phyloP scores from a whole-genome alignment of 768 basidiomycete species.

The Hortiboletus campestris region DNA sequence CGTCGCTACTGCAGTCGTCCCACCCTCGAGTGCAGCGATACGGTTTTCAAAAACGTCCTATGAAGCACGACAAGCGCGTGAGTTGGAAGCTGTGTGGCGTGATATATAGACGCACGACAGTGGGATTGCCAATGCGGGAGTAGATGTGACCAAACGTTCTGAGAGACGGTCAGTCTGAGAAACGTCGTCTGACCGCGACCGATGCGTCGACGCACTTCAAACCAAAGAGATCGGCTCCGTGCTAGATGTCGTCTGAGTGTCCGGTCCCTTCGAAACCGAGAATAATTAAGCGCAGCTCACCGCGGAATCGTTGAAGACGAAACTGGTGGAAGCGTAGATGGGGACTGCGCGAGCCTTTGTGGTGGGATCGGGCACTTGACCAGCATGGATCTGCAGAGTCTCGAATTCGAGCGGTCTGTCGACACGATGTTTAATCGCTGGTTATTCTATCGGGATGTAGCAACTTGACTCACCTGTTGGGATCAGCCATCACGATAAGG shows the following conservation, averaged over 20 bases:
- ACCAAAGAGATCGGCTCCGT: slow-evolving; percentile 54
- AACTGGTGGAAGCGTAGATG: slow-evolving; percentile 57
- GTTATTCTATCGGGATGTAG: neutral
- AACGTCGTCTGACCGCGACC: neutral
- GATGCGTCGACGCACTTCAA: slow-evolving; percentile 32
- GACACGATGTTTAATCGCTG: neutral
- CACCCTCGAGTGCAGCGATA: slow-evolving; percentile 63
- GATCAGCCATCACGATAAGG: slow-evolving; percentile 21
- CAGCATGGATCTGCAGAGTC: slow-evolving; percentile 63
- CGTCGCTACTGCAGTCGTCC: slow-evolving; percentile 54
- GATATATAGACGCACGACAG: slow-evolving; percentile 40
- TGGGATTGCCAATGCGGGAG: slow-evolving; percentile 56
- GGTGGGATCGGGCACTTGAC: slow-evolving; percentile 48
- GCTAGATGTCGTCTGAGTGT: slow-evolving; percentile 31
- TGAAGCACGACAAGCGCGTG: neutral
- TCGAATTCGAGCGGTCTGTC: slow-evolving; percentile 51
- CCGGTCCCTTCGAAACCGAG: neutral
- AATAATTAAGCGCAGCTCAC: slow-evolving; percentile 25
- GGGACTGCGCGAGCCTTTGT: slow-evolving; percentile 63
- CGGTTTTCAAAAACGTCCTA: slow-evolving; percentile 67
- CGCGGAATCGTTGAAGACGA: slow-evolving; percentile 54
- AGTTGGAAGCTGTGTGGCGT: neutral
- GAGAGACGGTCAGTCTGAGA: neutral
- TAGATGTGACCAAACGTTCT: slow-evolving; percentile 51
- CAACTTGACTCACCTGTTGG: slow-evolving; percentile 21